Percentiles rank a stretch among this genome's conserved stretches.
phyloP scores from a whole-genome alignment of 2,329 filamentous ascomycete species.

The Scedosporium minutisporum region DNA sequence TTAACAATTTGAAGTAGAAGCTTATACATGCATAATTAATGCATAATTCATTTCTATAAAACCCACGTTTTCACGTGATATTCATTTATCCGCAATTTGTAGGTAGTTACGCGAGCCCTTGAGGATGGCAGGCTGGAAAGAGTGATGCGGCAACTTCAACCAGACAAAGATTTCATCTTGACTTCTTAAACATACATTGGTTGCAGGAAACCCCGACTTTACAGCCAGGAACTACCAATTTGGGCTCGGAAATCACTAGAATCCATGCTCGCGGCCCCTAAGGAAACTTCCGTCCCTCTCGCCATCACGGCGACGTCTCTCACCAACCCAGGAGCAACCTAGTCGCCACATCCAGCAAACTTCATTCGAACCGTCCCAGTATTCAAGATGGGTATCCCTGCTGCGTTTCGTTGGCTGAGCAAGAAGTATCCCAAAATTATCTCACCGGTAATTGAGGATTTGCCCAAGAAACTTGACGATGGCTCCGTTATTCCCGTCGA shows the following conservation, averaged over 20 bases:
- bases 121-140: too few species aligned
- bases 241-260: not conserved
- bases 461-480: constrained; percentile 68
- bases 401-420: constrained; percentile 92
- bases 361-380: not conserved
- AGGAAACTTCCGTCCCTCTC: not conserved
- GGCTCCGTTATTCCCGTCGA: constrained; percentile 79
- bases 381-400: constrained; percentile 76
- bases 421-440: constrained; percentile 98
- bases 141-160: too few species aligned
- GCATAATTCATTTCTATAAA: too few species aligned
- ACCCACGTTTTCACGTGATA: too few species aligned
- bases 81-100: too few species aligned
- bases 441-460: constrained; percentile 79
- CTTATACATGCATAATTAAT: too few species aligned
- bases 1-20: too few species aligned
- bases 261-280: not conserved
- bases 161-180: too few species aligned
- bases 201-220: not conserved
- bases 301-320: not conserved
- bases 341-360: not conserved
- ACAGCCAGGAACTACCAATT: not conserved
- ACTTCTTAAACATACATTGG: too few species aligned
- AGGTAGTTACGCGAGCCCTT: too few species aligned
- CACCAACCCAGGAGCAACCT: not conserved